Evolutionary conservation across 169 alveolate genomes (phyloP).

Genomic region (Plasmodium ovale): DNA sequence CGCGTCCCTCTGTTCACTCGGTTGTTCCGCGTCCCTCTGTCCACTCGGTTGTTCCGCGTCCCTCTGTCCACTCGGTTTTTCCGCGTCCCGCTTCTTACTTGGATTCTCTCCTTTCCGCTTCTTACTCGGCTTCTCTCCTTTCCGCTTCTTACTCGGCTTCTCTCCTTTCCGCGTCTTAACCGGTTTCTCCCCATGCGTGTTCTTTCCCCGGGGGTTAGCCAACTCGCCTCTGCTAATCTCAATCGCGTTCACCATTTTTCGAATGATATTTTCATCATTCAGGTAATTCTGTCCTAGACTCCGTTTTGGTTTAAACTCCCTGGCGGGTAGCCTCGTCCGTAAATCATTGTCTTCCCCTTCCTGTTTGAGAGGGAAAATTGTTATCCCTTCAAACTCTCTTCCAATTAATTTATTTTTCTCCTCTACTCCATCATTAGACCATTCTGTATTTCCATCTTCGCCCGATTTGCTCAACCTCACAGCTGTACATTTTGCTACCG

Average conservation of each 20-base stretch:
- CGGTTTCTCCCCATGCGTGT: neutral
- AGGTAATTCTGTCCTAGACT: slow-evolving; percentile 89
- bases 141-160: no score
- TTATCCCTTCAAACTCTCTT: slow-evolving; percentile 45
- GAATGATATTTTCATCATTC: slow-evolving; percentile 81
- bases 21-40: no score
- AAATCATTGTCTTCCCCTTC: neutral
- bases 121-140: neutral
- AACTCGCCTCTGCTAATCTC: slow-evolving; percentile 1
- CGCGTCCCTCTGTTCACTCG: no score
- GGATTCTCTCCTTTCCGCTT: neutral
- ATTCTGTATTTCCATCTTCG: neutral
- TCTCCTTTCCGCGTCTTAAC: neutral
- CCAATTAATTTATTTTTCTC: slow-evolving; percentile 17
- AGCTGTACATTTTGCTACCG: no score
- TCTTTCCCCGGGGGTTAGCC: neutral
- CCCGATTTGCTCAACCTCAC: neutral
- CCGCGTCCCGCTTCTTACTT: neutral
- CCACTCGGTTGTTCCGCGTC: no score
- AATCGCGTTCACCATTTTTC: slow-evolving; percentile 54
- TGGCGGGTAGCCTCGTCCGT: slow-evolving; percentile 41
- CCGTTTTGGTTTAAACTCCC: slow-evolving; percentile 86
- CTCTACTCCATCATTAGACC: neutral
- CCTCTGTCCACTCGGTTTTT: neutral
- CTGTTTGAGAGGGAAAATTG: slow-evolving; percentile 37